Percentiles rank a stretch among this genome's conserved stretches.
Evolutionary conservation across 2,329 filamentous ascomycete genomes (phyloP).

Genomic region (Aspergillus spinulosporus): DNA sequence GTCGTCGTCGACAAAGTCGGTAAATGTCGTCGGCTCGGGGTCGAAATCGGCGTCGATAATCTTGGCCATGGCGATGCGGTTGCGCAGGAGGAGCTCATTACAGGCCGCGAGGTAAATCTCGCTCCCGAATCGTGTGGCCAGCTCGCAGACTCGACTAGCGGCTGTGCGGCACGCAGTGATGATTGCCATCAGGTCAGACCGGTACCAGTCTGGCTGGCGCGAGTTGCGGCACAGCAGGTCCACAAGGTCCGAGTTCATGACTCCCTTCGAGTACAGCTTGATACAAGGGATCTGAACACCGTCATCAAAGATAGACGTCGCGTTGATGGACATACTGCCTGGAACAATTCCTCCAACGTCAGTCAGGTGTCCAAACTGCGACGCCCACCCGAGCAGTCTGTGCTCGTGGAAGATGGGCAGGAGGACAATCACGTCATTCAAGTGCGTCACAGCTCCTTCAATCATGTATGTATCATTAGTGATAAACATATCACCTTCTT

Average conservation of each 20-base stretch:
- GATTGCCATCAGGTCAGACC: slow-evolving; percentile 50
- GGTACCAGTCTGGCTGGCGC: slow-evolving; percentile 52
- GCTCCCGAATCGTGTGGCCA: slow-evolving; percentile 47
- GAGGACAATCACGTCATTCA: slow-evolving; percentile 53
- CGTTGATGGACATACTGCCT: slow-evolving; percentile 53
- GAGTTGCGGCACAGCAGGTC: slow-evolving; percentile 52
- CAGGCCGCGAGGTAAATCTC: slow-evolving; percentile 50
- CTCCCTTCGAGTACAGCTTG: slow-evolving; percentile 49
- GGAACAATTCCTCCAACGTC: slow-evolving; percentile 51
- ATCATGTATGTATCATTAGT: slow-evolving; percentile 56
- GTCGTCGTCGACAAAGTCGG: slow-evolving; percentile 54
- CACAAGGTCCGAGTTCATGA: slow-evolving; percentile 48
- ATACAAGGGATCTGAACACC: slow-evolving; percentile 53
- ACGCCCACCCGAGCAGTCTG: slow-evolving; percentile 50
- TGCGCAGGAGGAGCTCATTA: slow-evolving; percentile 47
- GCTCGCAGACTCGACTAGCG: slow-evolving; percentile 46
- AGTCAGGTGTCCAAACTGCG: slow-evolving; percentile 55
- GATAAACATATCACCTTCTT: slow-evolving; percentile 53
- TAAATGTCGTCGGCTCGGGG: slow-evolving; percentile 45
- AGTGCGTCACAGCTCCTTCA: slow-evolving; percentile 51
- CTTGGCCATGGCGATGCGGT: slow-evolving; percentile 46
- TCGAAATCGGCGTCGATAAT: slow-evolving; percentile 51
- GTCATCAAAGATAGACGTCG: slow-evolving; percentile 51
- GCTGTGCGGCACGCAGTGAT: slow-evolving; percentile 51
- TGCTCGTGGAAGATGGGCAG: slow-evolving; percentile 50